A percentile compares a stretch with the other conserved stretches of the same genome.
These are phyloP conservation scores for Trichoderma sp. DNA, from an alignment of 2,329 filamentous ascomycete species.

Conservation along the genomic window DNA sequence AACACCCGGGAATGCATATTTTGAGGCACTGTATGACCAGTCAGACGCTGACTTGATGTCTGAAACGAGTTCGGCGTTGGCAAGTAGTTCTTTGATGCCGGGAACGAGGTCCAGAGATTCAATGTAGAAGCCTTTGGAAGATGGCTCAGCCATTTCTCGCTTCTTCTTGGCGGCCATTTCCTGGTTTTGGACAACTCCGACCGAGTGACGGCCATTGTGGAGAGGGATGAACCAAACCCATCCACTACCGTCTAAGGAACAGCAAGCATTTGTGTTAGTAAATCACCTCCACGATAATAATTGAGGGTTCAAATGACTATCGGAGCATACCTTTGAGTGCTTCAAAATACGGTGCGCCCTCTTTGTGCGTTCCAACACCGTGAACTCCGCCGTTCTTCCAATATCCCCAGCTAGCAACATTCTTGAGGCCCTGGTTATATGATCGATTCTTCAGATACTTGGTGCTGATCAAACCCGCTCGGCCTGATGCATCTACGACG, in stretches of 20 bases:
- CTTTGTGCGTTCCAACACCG: slow-evolving; percentile 34
- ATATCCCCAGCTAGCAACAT: slow-evolving; percentile 50
- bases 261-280: neutral
- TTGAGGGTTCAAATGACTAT: neutral
- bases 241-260: slow-evolving; percentile 41
- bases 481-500: slow-evolving; percentile 48
- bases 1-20: slow-evolving; percentile 40
- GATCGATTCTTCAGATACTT: slow-evolving; percentile 49
- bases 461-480: slow-evolving; percentile 44
- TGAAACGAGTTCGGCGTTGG: slow-evolving; percentile 33
- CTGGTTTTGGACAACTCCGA: slow-evolving; percentile 45
- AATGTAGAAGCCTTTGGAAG: slow-evolving; percentile 35
- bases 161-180: slow-evolving; percentile 37
- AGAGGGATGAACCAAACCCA: slow-evolving; percentile 53
- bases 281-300: neutral
- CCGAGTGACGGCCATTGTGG: slow-evolving; percentile 44
- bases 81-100: slow-evolving; percentile 31
- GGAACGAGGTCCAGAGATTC: slow-evolving; percentile 36
- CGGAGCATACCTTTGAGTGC: slow-evolving; percentile 34
- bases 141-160: slow-evolving; percentile 15
- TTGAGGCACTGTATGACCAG: slow-evolving; percentile 46
- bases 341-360: slow-evolving; percentile 44
- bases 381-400: slow-evolving; percentile 39
- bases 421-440: slow-evolving; percentile 49
- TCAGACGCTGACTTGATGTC: slow-evolving; percentile 44